Base-by-base conservation (phyloP, 2,329 filamentous ascomycete species). In the Hypoxylon rubiginosum region DNA sequence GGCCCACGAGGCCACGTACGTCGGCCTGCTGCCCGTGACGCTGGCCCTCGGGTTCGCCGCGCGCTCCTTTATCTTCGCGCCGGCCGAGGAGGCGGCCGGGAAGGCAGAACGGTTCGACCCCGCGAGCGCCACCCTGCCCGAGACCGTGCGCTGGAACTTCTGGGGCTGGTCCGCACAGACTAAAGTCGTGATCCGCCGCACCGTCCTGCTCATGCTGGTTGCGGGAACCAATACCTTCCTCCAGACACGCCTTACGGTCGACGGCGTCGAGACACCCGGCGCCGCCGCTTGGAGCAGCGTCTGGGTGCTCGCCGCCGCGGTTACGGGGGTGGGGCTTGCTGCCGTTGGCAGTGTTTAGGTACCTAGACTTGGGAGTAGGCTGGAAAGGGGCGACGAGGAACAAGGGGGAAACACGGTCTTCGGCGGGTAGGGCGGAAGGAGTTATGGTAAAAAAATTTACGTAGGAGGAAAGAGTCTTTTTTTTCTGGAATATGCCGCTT, bases 61-160 rank as follows among this genome's bases (percentile, higher is more conserved):
- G 4, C 89, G 89, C 66, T 86, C 87, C 49, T 95, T 97, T 77
- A 88, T 97, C 71, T 97, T 97, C 77, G 87, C 88, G 41, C 89
- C 91, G 1, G 86, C 88, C 21, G 86, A 88, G 17, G 85, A 82
- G 13, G 84, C 86, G 0, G 85, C 84, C n/a, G n/a, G n/a, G 26
- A 81, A 80, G 26, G 83, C 81, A 15, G 75, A 77, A 66, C 76
- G 82, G 75, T 93, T 93, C 74, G 83, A 93, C 71, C 87, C 91
- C 0, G 85, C 83, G 26, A 86, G 82, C 15, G 90, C 92, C 1
- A 88, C 85, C 0, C 82, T 97, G 17, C 79, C 82, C 26, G 87
- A 96, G 78, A 95, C 92, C 2, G 75, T 97, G 32, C 82, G 84
- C 73, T 90, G 88, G 78, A 93, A 94, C 72, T 74, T 94, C 54